Percentiles rank a stretch among this genome's conserved stretches.
These are phyloP conservation scores for Globisporangium paddicum DNA, from an alignment of 352 stramenopile genomes.

Conservation along the genomic window DNA sequence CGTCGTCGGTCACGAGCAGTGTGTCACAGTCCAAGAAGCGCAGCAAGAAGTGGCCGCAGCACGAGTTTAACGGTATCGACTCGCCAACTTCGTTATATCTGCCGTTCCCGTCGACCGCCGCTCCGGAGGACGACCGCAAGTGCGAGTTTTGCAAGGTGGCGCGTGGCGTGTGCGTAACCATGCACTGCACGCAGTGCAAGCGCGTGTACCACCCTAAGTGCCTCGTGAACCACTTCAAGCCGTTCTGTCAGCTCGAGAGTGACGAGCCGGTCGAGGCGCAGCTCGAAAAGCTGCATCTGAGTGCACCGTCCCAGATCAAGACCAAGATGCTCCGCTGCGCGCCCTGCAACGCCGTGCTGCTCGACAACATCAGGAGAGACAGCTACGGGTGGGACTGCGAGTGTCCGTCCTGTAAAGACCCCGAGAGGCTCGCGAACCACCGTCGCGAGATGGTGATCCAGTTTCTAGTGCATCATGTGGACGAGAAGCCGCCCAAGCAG, in stretches of 20 bases:
- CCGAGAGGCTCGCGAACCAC: slow-evolving; percentile 29
- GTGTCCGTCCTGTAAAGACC: slow-evolving; percentile 33
- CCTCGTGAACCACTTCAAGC: slow-evolving; percentile 29
- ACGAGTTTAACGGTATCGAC: background rate
- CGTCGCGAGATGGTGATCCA: slow-evolving; percentile 34
- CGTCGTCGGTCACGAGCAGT: background rate
- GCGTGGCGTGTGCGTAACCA: slow-evolving; percentile 26
- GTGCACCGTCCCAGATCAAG: slow-evolving; percentile 16
- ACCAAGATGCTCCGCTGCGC: slow-evolving; percentile 39
- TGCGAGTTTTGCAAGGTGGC: slow-evolving; percentile 45
- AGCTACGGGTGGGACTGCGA: slow-evolving; percentile 33
- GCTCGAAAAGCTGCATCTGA: slow-evolving; percentile 23
- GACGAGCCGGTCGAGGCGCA: slow-evolving; percentile 26
- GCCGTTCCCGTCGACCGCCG: background rate
- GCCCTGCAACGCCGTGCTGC: slow-evolving; percentile 37
- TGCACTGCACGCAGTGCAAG: slow-evolving; percentile 33
- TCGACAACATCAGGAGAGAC: slow-evolving; percentile 34
- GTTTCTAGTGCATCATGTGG: slow-evolving; percentile 33
- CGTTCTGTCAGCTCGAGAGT: slow-evolving; percentile 14
- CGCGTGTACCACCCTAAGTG: slow-evolving; percentile 46
- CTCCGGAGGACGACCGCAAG: slow-evolving; percentile 4
- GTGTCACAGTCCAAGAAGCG: background rate
- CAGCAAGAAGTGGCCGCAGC: background rate
- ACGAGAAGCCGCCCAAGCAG: slow-evolving; percentile 8
- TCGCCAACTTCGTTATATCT: background rate